phyloP scores from a whole-genome alignment of 1,284 basidiomycete genomes.

The Ganoderma sinense region DNA sequence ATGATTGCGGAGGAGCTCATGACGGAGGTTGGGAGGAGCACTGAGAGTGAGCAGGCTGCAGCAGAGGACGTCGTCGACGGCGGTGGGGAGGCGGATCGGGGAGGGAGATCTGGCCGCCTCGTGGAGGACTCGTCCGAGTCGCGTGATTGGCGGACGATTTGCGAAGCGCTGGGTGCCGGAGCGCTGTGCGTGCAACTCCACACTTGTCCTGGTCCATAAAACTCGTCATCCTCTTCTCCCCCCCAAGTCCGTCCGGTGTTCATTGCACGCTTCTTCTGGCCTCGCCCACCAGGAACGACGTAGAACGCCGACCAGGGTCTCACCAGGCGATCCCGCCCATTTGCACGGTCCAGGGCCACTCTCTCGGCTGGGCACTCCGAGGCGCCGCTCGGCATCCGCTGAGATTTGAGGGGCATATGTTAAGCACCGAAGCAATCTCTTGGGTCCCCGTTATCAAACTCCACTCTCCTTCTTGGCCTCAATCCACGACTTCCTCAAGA shows the following conservation, averaged over 20 bases:
- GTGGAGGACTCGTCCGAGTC: not conserved
- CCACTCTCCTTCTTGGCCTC: conserved; percentile 19
- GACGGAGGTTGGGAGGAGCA: not conserved
- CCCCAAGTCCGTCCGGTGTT: not conserved
- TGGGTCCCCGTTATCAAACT: conserved; percentile 31
- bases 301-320: conserved; percentile 24
- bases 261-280: not conserved
- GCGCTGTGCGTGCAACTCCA: conserved; percentile 15
- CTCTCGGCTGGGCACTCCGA: conserved; percentile 32
- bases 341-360: not conserved
- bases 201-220: conserved; percentile 14
- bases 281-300: not conserved
- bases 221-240: conserved; percentile 6
- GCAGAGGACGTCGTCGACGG: conserved; percentile 1
- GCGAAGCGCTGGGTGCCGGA: conserved; percentile 13
- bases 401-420: conserved; percentile 17
- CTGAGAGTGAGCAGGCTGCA: not conserved
- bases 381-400: conserved; percentile 31
- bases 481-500: conserved; percentile 13
- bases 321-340: not conserved
- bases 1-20: conserved; percentile 8
- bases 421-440: conserved; percentile 21
- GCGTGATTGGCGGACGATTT: conserved; percentile 19
- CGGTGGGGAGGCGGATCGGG: conserved; percentile 12
- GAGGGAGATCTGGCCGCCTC: not conserved